Base-by-base conservation (phyloP, 768 basidiomycete species). In the Grammothele lineata region DNA sequence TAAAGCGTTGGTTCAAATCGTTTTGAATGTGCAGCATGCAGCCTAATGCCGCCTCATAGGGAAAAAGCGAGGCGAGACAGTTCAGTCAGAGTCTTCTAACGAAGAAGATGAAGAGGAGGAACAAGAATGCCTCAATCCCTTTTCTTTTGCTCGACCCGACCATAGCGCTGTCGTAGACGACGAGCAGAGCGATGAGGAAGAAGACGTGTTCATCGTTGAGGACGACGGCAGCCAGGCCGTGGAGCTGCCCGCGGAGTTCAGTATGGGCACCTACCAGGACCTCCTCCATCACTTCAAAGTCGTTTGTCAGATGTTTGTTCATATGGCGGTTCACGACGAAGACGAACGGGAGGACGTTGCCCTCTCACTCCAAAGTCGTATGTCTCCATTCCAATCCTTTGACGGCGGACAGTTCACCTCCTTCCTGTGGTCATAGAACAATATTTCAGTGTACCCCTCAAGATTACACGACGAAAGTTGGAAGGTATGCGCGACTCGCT, bases 281-380 rank as follows among this genome's bases (percentile, higher is more conserved):
- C 70, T 87, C 17, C 68, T 77, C 12, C 77, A 85, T 52, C 87
- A 92, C 51, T 91, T 92, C 76, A 92, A 92, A 67, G 83, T 86
- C 32, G 74, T 92, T 36, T 92, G 89, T 55, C 92, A 95, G 59
- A 76, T 92, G 23, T 87, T 92, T 53, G 87, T 92, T 11, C 83
- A 92, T 55, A 68, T 94, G 34, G 85, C 86, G 30, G 81, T 89
- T 24, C 77, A 70, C 25, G 71, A 77, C 5, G 62, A 70, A 15
- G 64, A 62, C 3, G 70, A 81, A 37, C 72, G 88, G 17, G 69
- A 67, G 38, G 56, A 65, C 5, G 83, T 80, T 56, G 50, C 40
- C 0, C 78, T 87, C 76, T 61, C 68, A 18, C 71, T 70, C 42
- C 64, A 81, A 47, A 70, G 74, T 65, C 71, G 85, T 82, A 47